Evolutionary conservation across 352 stramenopile species (phyloP), one percentile per base, ranked within the genome.

Genomic region (Phytopythium kandeliae): DNA sequence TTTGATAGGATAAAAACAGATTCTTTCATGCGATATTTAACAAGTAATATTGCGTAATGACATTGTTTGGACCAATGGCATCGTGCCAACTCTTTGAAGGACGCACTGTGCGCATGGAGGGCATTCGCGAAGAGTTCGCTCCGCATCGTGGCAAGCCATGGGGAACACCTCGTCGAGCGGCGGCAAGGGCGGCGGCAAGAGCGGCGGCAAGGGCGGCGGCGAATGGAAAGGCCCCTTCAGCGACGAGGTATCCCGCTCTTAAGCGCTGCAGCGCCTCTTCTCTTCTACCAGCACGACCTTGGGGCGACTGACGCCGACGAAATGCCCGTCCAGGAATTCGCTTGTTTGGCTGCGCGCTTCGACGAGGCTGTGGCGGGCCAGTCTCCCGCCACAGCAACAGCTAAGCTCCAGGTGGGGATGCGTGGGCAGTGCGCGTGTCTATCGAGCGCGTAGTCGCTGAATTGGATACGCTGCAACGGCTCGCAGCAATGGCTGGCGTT

Each of bases 141-240:
- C 31, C 31, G 31, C 11, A 31, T 31, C 28, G 28, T 9, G 9
- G 28, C 44, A 15, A 30, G 38, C 2, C 36, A 84, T 84, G 72
- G 72, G 72, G 34, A 84, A 78, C 43, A 58, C 38, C 22, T 33
- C 46, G 28, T 67, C 10, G 17, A n/a, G 26, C 12, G 31, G 57
- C 55, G 26, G 38, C 16, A n/a, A 22, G 8, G 31, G 57, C 55
- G 26, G 38, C 16, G 4, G 28, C 28, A 4, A 31, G 28, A 31
- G 28, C 28, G 13, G 26, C 40, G 54, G 36, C 51, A 26, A 34
- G 51, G 33, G 25, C 5, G 33, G 53, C 16, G 47, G 24, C 47
- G 78, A 78, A 48, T 87, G 79, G 79, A 91, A 89, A 63, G 82
- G 82, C 1, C 82, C 82, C 1, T 93, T 93, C 54, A 91, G 82